Percentiles rank a stretch among this genome's conserved stretches.
These are phyloP conservation scores for Dendrothele bispora DNA, from an alignment of 768 basidiomycete genomes.

Conservation along the genomic window DNA sequence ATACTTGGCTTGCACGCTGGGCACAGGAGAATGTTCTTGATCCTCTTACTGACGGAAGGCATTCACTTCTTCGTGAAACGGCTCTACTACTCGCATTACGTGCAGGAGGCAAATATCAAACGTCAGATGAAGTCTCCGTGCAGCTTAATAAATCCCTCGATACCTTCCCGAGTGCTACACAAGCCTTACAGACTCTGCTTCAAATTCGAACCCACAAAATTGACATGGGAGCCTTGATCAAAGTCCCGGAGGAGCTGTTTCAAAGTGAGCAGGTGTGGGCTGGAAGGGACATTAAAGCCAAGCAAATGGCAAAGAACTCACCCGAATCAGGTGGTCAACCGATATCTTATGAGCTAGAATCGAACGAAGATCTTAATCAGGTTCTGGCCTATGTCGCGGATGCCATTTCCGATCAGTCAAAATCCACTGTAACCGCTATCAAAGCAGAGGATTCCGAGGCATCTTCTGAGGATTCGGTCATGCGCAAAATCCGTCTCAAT, in stretches of 20 bases:
- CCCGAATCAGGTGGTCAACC: not conserved
- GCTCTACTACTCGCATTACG: constrained; percentile 28
- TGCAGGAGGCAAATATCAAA: not conserved
- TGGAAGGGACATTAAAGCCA: constrained; percentile 30
- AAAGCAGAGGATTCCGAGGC: constrained; percentile 4
- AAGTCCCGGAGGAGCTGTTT: constrained; percentile 45
- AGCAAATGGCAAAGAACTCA: constrained; percentile 18
- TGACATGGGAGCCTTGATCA: constrained; percentile 53
- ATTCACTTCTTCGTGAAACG: constrained; percentile 43
- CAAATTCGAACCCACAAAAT: constrained; percentile 48
- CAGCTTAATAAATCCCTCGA: constrained; percentile 42
- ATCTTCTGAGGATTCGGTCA: constrained; percentile 54
- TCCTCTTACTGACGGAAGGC: constrained; percentile 47
- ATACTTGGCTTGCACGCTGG: constrained; percentile 42
- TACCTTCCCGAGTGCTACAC: constrained; percentile 39
- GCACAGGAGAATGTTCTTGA: constrained; percentile 44
- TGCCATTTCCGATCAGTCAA: constrained; percentile 38
- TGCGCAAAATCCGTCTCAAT: constrained; percentile 67
- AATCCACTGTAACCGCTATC: constrained; percentile 17
- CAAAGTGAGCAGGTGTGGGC: constrained; percentile 54
- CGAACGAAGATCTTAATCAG: constrained; percentile 48
- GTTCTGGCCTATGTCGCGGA: constrained; percentile 61
- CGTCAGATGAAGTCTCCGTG: constrained; percentile 19
- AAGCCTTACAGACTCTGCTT: constrained; percentile 38
- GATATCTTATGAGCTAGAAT: constrained; percentile 27